A percentile compares a stretch with the other conserved stretches of the same genome.
Evolutionary conservation across 163 green algal genomes (phyloP).

Genomic region (Scenedesmus sp.): DNA sequence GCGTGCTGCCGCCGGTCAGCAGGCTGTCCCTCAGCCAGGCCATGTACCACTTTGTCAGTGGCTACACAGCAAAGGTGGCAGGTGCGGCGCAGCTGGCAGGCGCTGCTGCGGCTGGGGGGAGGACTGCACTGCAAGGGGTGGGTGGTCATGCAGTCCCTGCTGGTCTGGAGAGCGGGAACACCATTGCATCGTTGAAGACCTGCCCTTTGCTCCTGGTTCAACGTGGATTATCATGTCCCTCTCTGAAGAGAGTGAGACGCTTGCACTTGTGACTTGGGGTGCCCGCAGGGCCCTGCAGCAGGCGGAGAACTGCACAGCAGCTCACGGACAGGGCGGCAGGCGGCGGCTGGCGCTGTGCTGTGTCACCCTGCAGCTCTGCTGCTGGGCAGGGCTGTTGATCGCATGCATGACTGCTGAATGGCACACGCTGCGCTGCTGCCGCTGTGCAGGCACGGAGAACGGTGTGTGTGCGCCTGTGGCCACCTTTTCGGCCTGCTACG

Average conservation of each 20-base stretch:
- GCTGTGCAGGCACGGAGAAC: conserved; percentile 86
- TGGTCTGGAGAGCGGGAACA: too few relatives aligned
- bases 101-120: neutral
- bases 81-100: conserved; percentile 43
- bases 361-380: neutral
- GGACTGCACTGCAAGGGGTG: neutral
- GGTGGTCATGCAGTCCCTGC: too few relatives aligned
- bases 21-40: conserved; percentile 92
- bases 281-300: too few relatives aligned
- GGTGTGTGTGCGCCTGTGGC: conserved; percentile 93
- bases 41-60: conserved; percentile 98
- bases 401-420: neutral
- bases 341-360: neutral
- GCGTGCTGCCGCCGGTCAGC: conserved; percentile 93
- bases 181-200: too few relatives aligned
- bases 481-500: conserved; percentile 98
- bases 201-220: too few relatives aligned
- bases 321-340: too few relatives aligned
- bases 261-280: too few relatives aligned
- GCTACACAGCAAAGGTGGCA: conserved; percentile 94
- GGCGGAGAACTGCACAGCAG: too few relatives aligned
- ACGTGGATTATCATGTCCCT: too few relatives aligned
- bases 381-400: neutral
- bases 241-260: neutral
- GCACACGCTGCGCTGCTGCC: neutral